phyloP scores from a whole-genome alignment of 805 yeast genomes.

The Yueomyces sinensis region DNA sequence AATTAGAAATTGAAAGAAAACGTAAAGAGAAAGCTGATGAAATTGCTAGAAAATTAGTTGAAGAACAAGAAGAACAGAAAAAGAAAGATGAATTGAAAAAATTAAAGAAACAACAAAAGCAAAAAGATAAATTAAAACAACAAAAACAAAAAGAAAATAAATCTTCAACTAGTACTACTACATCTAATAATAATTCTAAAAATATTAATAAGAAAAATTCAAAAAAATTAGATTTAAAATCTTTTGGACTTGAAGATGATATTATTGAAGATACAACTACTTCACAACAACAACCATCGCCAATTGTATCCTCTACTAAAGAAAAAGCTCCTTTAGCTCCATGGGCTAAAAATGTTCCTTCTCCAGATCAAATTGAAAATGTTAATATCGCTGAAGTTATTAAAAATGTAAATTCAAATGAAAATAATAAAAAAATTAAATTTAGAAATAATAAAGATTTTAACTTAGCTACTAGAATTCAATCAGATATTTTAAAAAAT shows the following conservation, averaged over 20 bases:
- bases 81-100: constrained; percentile 5
- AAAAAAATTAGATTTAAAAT: not conserved
- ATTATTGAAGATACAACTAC: too few relatives aligned
- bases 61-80: constrained; percentile 6
- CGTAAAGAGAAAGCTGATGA: constrained; percentile 11
- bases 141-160: constrained; percentile 2
- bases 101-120: constrained; percentile 6
- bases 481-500: not conserved
- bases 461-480: not conserved
- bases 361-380: constrained; percentile 8
- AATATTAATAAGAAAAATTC: not conserved
- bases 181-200: not conserved
- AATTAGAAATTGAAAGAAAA: constrained; percentile 2
- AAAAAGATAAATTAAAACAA: constrained; percentile 2
- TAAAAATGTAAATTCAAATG: not conserved
- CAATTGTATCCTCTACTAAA: not conserved
- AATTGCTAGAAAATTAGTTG: constrained; percentile 12
- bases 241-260: not conserved
- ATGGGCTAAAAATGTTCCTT: constrained; percentile 16
- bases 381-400: constrained; percentile 12
- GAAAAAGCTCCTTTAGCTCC: constrained; percentile 10
- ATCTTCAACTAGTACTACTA: too few relatives aligned
- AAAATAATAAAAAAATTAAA: not conserved
- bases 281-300: not conserved
- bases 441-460: not conserved